phyloP scores from a whole-genome alignment of 768 basidiomycete species.

The Sistotremastrum niveocremeum region DNA sequence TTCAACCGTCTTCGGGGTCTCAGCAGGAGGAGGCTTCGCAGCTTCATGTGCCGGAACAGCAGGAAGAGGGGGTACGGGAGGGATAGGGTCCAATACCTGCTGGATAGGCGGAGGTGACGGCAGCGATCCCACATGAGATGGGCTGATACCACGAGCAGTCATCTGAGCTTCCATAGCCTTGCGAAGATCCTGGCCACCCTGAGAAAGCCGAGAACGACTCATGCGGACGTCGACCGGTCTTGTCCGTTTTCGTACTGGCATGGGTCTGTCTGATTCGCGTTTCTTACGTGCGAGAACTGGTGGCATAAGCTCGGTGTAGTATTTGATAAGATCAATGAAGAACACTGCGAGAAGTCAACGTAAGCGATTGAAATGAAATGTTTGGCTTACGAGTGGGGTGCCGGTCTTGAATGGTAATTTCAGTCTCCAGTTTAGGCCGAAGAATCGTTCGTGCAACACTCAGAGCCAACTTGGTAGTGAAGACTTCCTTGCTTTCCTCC shows the following conservation, averaged over 20 bases:
- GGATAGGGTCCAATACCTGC: conserved; percentile 14
- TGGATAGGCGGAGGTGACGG: conserved; percentile 19
- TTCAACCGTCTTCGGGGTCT: conserved; percentile 18
- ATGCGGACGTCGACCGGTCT: conserved; percentile 81
- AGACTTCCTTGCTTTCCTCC: conserved; percentile 68
- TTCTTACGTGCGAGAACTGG: conserved; percentile 76
- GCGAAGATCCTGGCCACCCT: conserved; percentile 47
- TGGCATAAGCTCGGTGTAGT: conserved; percentile 63
- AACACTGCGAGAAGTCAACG: conserved; percentile 34
- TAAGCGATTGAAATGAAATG: conserved; percentile 1
- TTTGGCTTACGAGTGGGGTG: conserved; percentile 58
- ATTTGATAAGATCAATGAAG: conserved; percentile 72
- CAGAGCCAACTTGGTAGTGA: conserved; percentile 74
- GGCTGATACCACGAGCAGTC: conserved; percentile 26
- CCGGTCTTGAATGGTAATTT: conserved; percentile 83
- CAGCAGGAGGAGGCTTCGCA: conserved; percentile 2
- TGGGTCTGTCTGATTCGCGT: conserved; percentile 73
- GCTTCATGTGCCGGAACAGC: conserved; percentile 2
- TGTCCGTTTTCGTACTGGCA: conserved; percentile 76
- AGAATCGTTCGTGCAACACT: conserved; percentile 75
- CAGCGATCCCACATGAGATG: conserved; percentile 1
- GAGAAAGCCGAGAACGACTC: conserved; percentile 60
- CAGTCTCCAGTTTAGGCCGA: conserved; percentile 68
- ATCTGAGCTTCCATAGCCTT: conserved; percentile 64
- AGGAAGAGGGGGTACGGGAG: conserved; percentile 9